Evolutionary conservation across 2,329 filamentous ascomycete genomes (phyloP).

Genomic region (Beauveria varroae): DNA sequence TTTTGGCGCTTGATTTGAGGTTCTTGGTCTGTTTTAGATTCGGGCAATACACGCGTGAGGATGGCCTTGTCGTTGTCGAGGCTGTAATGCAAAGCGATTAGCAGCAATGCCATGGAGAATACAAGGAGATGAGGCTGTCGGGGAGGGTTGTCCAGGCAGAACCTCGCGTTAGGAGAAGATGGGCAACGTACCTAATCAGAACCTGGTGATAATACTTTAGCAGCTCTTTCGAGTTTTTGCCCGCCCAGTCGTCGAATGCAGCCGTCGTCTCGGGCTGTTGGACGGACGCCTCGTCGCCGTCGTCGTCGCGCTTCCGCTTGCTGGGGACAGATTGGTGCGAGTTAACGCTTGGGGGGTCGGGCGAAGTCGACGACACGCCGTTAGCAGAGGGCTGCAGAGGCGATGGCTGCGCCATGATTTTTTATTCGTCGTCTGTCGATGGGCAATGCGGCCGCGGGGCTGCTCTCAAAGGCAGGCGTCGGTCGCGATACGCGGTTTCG

Average conservation of each 20-base stretch:
- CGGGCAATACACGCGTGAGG: constrained; percentile 45
- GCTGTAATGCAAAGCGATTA: constrained; percentile 31
- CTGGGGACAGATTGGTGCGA: constrained; percentile 28
- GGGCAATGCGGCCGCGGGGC: not conserved
- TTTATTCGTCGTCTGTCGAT: constrained; percentile 18
- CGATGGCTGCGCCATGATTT: constrained; percentile 34
- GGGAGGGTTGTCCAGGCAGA: not conserved
- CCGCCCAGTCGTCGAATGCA: constrained; percentile 18
- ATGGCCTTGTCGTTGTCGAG: constrained; percentile 48
- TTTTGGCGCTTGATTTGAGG: constrained; percentile 55
- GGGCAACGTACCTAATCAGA: constrained; percentile 28
- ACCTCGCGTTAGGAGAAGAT: constrained; percentile 1
- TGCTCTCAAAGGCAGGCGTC: not conserved
- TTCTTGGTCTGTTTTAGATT: constrained; percentile 36
- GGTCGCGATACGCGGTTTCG: constrained; percentile 33
- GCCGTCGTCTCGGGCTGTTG: constrained; percentile 17
- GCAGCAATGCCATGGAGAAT: constrained; percentile 13
- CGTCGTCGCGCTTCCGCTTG: constrained; percentile 54
- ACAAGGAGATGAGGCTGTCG: not conserved
- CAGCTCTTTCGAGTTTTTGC: constrained; percentile 26
- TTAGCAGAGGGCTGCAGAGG: constrained; percentile 26
- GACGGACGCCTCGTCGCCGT: constrained; percentile 28
- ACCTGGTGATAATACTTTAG: constrained; percentile 31
- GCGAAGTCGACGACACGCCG: constrained; percentile 29
- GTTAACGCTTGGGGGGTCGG: constrained; percentile 20